Evolutionary conservation across 768 basidiomycete species (phyloP).

Genomic region (Tremella yokohamensis): DNA sequence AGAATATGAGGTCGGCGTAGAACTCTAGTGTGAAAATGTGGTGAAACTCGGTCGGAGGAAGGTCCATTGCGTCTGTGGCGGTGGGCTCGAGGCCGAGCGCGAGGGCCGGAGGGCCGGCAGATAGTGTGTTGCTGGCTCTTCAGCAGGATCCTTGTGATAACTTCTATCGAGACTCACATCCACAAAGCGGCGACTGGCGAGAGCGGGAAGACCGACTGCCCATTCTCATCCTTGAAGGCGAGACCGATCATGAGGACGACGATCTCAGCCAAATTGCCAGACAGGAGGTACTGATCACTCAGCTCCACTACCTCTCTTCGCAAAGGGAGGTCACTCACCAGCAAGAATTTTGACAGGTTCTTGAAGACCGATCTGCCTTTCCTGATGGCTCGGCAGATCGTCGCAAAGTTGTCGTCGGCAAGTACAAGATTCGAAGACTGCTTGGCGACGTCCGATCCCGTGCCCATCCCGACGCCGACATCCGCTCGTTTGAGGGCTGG

Average conservation of each 20-base stretch:
- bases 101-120: conserved; percentile 59
- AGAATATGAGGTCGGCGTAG: conserved; percentile 50
- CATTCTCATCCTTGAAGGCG: conserved; percentile 58
- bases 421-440: conserved; percentile 65
- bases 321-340: conserved; percentile 33
- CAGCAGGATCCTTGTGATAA: conserved; percentile 2
- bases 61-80: conserved; percentile 57
- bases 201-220: conserved; percentile 59
- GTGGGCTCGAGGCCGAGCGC: conserved; percentile 60
- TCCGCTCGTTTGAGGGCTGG: conserved; percentile 62
- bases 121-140: conserved; percentile 57
- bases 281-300: conserved; percentile 53
- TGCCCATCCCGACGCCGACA: conserved; percentile 63
- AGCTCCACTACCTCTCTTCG: background rate
- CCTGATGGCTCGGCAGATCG: conserved; percentile 63
- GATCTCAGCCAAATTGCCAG: conserved; percentile 60
- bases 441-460: conserved; percentile 61
- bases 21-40: conserved; percentile 52
- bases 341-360: conserved; percentile 60
- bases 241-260: conserved; percentile 60
- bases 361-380: conserved; percentile 64
- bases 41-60: conserved; percentile 52
- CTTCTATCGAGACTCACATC: conserved; percentile 23
- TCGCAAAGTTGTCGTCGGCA: conserved; percentile 64
- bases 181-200: conserved; percentile 56